A percentile compares a stretch with the other conserved stretches of the same genome.
phyloP scores from a whole-genome alignment of 768 basidiomycete species.

The Kwoniella sp. region DNA sequence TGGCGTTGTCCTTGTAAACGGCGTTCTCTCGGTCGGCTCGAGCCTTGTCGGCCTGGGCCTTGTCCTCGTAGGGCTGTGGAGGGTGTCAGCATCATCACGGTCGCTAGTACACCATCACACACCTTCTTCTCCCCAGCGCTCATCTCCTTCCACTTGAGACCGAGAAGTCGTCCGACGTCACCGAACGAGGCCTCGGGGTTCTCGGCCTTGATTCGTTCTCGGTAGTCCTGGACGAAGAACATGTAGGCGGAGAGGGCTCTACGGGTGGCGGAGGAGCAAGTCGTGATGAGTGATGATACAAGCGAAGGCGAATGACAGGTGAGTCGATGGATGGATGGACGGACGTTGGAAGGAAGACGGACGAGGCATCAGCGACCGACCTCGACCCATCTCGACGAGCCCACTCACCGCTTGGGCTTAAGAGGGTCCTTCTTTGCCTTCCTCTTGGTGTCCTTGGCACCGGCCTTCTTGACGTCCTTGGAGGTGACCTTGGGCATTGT shows the following conservation, averaged over 20 bases:
- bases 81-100: constrained; percentile 2
- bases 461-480: constrained; percentile 30
- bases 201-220: constrained; percentile 89
- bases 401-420: constrained; percentile 65
- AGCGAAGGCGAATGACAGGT: neutral
- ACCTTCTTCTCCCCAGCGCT: constrained; percentile 89
- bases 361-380: neutral
- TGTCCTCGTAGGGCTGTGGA: constrained; percentile 75
- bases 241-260: constrained; percentile 92
- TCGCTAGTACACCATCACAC: constrained; percentile 15
- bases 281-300: neutral
- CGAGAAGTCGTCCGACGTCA: constrained; percentile 85
- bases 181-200: constrained; percentile 94
- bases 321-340: neutral
- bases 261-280: neutral
- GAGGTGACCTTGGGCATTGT: constrained; percentile 24
- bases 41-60: constrained; percentile 79
- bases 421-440: constrained; percentile 63
- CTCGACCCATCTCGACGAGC: neutral
- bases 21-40: constrained; percentile 72
- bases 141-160: constrained; percentile 95
- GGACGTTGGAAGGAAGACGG: neutral
- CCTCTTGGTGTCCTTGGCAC: constrained; percentile 25
- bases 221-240: constrained; percentile 97
- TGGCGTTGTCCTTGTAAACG: constrained; percentile 42